phyloP scores from a whole-genome alignment of 352 stramenopile species.

The Phytopythium chamaehyphon region DNA sequence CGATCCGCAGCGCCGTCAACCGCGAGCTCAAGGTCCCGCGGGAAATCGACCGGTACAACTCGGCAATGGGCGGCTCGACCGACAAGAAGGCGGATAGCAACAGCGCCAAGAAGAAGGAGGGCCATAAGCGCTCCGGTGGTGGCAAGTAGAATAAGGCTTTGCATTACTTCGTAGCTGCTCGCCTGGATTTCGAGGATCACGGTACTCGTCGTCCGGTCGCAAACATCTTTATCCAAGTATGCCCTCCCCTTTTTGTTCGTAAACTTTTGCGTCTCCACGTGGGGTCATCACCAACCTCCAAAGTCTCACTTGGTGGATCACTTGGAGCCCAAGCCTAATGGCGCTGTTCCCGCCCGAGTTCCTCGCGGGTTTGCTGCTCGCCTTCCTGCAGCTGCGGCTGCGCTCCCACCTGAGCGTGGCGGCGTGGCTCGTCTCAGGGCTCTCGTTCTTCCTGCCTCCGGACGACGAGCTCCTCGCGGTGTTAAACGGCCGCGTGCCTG shows the following conservation, averaged over 20 bases:
- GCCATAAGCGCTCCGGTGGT: background rate
- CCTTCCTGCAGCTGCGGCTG: slow-evolving; percentile 69
- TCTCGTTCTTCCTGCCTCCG: slow-evolving; percentile 75
- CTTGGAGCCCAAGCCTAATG: slow-evolving; percentile 23
- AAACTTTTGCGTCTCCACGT: background rate
- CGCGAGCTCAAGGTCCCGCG: too few species aligned
- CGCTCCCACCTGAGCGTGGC: slow-evolving; percentile 55
- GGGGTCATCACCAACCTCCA: background rate
- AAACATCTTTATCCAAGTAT: background rate
- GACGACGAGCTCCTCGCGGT: slow-evolving; percentile 65
- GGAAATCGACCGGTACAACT: too few species aligned
- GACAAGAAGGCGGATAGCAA: background rate
- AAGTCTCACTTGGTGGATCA: background rate
- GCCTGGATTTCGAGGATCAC: background rate
- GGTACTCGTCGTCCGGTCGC: background rate
- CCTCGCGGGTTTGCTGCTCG: slow-evolving; percentile 58
- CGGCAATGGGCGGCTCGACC: background rate
- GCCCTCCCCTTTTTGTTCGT: background rate
- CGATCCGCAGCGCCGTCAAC: too few species aligned
- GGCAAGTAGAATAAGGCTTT: background rate
- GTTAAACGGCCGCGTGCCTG: slow-evolving; percentile 50
- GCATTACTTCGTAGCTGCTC: too few species aligned
- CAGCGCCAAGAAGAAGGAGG: slow-evolving; percentile 1
- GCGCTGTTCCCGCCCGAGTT: slow-evolving; percentile 75
- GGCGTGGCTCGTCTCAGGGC: slow-evolving; percentile 46